Evolutionary conservation across 257 asterid genomes (phyloP), one percentile per base, ranked within the genome.

Genomic region (Solanum corneliomulleri): DNA sequence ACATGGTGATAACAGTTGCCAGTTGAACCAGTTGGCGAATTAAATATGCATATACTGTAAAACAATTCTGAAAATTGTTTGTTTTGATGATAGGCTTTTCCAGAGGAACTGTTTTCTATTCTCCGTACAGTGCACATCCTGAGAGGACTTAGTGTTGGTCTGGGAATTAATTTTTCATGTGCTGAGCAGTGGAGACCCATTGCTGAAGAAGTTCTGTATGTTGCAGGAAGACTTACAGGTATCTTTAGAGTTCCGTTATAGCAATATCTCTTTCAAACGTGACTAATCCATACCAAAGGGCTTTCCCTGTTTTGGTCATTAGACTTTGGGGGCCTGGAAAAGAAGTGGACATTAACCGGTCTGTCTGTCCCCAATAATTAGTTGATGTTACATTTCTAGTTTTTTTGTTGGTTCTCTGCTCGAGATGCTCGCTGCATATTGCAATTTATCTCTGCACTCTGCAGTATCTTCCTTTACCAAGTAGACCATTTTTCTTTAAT

Each of bases 101-200:
- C 99, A 35, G 99, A 96, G 91, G 99, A 97, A 90, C 93, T 97
- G 71, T 97, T 97, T 90, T 97, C 98, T 13, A 97, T 97, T 89
- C 99, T 97, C 86, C 98, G 99, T 16, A 96, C 99, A 5, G 98
- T 97, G 72, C 98, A 95, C 90, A 90, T 97, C 56, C 91, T 97
- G 88, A 93, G 99, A 90, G 99, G 99, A 83, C 98, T 97, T 82
- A 96, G 99, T 68, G 98, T 96, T 72, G 99, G 99, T 85, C 93
- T 97, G 3, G 99, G 99, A 88, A 91, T 97, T 85, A 96, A 96
- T 89, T 96, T 92, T 89, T 97, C 99, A 15, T 96, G 98, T 77
- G 98, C 98, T 41, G 97, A 97, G 91, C 99, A 97, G 88, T 97
- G 99, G 99, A 93, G 97, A 90, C 97, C 98, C 41, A 91, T 97